Base-by-base conservation (phyloP, 441 rosid species). In the Euphorbia celastroides region DNA sequence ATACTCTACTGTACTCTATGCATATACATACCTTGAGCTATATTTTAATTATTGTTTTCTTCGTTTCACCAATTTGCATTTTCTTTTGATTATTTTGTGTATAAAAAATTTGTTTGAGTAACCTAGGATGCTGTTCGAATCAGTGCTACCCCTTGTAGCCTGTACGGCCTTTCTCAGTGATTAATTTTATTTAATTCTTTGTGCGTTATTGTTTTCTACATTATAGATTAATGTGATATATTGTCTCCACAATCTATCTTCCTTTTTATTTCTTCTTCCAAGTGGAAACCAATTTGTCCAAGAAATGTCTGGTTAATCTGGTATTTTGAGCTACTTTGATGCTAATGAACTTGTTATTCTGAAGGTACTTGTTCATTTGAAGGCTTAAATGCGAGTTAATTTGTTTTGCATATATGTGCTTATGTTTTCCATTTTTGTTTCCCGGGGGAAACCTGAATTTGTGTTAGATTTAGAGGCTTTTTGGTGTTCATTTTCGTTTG, bases 101-200 rank as follows among this genome's bases (percentile, higher is more conserved):
- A 38, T 38, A 7, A 4, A 7, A 9, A 7, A 38, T 38, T 3
- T 3, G 11, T 3, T 48, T 17, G 62, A 60, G 70, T 66, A 72
- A 75, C 89, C 80, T 87, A 74, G 90, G 88, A 79, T 83, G 75
- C 93, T 77, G 84, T 80, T 87, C 82, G 69, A 67, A 69, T 83
- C 84, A 76, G 78, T 72, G 82, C 71, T 78, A 71, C 77, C 70
- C 75, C 66, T 57, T 76, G 41, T 70, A 74, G 74, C 70, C 78
- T 71, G 83, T 73, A 79, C 81, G 79, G 75, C 57, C n/a, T 30
- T 41, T 77, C 77, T 74, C 84, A 69, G 86, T 72, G 48, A 23
- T 32, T 14, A 55, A n/a, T 16, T 30, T 52, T 5, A 42, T 13
- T 16, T 16, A 10, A 42, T 36, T 58, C 44, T 27, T 54, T 7